Conservation (phyloP, 305 asterid genomes). For the Fraxinus sp. region DNA sequence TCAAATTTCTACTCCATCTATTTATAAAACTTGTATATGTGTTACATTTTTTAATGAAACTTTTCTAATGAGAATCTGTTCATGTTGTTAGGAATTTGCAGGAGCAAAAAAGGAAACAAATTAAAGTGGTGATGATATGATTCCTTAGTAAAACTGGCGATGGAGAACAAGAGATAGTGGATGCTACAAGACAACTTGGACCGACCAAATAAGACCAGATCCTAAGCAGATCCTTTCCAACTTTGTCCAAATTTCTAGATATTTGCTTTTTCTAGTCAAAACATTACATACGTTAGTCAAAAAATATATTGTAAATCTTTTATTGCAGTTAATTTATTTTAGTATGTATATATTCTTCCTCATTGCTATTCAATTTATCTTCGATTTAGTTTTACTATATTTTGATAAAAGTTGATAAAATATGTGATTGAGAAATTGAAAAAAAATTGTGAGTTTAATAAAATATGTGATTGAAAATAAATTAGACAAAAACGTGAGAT, state of each 20-base stretch:
- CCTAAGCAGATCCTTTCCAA: conserved; percentile 27
- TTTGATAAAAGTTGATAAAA: no score
- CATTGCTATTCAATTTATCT: not conserved
- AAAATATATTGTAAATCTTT: conserved; percentile 3
- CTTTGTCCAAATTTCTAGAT: conserved; percentile 28
- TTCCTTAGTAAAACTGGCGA: not conserved
- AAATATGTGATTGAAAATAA: not conserved
- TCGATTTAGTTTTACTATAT: not conserved
- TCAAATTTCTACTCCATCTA: not conserved
- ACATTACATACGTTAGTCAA: not conserved
- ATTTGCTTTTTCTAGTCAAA: conserved; percentile 5
- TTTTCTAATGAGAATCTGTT: not conserved
- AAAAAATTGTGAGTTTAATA: not conserved
- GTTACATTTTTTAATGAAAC: not conserved
- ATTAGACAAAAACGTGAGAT: no score
- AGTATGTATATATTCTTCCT: conserved; percentile 3
- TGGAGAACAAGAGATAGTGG: not conserved
- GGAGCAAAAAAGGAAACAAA: conserved; percentile 15
- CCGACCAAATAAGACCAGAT: conserved; percentile 37
- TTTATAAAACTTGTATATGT: not conserved
- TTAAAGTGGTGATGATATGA: not conserved
- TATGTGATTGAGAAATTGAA: no score
- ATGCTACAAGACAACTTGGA: conserved; percentile 6
- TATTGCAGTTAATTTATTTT: conserved; percentile 28
- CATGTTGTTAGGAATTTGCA: conserved; percentile 15